phyloP scores from a whole-genome alignment of 2,329 filamentous ascomycete genomes.

The Corinectria fuckeliana region DNA sequence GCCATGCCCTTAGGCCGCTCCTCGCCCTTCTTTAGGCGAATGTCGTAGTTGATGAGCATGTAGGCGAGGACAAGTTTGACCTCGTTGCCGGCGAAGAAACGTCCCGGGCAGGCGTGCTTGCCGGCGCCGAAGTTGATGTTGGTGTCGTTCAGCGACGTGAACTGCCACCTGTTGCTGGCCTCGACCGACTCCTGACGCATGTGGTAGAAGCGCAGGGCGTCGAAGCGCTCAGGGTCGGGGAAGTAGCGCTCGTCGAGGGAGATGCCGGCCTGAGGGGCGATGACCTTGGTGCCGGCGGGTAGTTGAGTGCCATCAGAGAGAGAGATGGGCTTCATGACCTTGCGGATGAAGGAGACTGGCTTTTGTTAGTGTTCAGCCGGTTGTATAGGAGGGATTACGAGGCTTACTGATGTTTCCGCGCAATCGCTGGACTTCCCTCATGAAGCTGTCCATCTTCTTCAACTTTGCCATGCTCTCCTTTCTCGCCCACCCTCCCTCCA shows the following conservation, averaged over 20 bases:
- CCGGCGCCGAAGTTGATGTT: slow-evolving; percentile 57
- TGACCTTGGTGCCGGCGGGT: slow-evolving; percentile 50
- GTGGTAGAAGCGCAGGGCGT: slow-evolving; percentile 57
- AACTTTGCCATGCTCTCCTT: slow-evolving; percentile 53
- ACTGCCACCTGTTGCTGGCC: slow-evolving; percentile 50
- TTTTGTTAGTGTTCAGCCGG: slow-evolving; percentile 22
- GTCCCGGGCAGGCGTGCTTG: slow-evolving; percentile 55
- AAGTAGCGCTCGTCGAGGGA: slow-evolving; percentile 50
- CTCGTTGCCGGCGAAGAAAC: slow-evolving; percentile 55
- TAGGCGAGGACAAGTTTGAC: slow-evolving; percentile 53
- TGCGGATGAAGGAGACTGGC: slow-evolving; percentile 53
- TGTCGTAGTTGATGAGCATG: slow-evolving; percentile 52
- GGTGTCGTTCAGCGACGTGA: slow-evolving; percentile 50
- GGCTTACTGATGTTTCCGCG: slow-evolving; percentile 52
- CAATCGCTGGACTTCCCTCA: slow-evolving; percentile 51
- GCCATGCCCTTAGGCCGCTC: slow-evolving; percentile 47
- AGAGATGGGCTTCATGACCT: slow-evolving; percentile 52
- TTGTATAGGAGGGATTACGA: neutral
- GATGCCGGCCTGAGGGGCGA: slow-evolving; percentile 50
- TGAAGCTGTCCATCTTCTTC: slow-evolving; percentile 57
- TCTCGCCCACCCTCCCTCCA: slow-evolving; percentile 49
- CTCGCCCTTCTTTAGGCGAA: slow-evolving; percentile 48
- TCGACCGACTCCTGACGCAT: slow-evolving; percentile 48
- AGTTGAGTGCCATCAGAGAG: slow-evolving; percentile 54
- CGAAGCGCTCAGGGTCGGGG: slow-evolving; percentile 51